Evolutionary conservation across 2,329 filamentous ascomycete species (phyloP), one percentile per base, ranked within the genome.

Genomic region (Ilyonectria destructans): DNA sequence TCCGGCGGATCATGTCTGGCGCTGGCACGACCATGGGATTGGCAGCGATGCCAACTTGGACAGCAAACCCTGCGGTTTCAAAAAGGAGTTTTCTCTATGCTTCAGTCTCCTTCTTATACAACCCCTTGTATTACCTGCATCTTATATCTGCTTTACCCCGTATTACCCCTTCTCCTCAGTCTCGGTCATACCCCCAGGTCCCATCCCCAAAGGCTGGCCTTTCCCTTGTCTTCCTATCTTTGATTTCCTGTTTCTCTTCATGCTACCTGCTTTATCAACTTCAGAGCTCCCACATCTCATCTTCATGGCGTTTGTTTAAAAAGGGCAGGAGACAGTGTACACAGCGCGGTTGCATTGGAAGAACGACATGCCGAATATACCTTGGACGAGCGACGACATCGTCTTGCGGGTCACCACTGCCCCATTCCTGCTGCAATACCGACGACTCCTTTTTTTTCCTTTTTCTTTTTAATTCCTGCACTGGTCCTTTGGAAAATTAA

Each of bases 51-150:
- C 52, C 29, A 23, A 43, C 46, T 52, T 37, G 37, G 52, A 66
- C 54, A 57, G 37, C 60, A 43, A 69, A 58, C 13, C 58, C 58
- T 23, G 35, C 31, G 40, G 59, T 59, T 55, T 19, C 58, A 60
- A 13, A 58, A 49, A 54, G 43, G 31, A 58, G 45, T 61, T 65
- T 35, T 49, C 46, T 33, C 26, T 52, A 23, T 35, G 56, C 29
- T 67, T 56, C 52, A 9, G 26, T 68, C 57, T 67, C 65, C 48
- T 63, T 67, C 55, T 64, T 71, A 69, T 69, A 71, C 67, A 70
- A 58, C 49, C 43, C 45, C 63, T 19, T 72, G 74, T 75, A 72
- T 62, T 74, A 69, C 65, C 70, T 67, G 49, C 66, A 59, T 54
- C 52, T 65, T 72, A 58, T 17, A 64, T 59, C 56, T 67, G 26